Evolutionary conservation across 2,329 filamentous ascomycete genomes (phyloP).

Genomic region (Aschersonia sp.): DNA sequence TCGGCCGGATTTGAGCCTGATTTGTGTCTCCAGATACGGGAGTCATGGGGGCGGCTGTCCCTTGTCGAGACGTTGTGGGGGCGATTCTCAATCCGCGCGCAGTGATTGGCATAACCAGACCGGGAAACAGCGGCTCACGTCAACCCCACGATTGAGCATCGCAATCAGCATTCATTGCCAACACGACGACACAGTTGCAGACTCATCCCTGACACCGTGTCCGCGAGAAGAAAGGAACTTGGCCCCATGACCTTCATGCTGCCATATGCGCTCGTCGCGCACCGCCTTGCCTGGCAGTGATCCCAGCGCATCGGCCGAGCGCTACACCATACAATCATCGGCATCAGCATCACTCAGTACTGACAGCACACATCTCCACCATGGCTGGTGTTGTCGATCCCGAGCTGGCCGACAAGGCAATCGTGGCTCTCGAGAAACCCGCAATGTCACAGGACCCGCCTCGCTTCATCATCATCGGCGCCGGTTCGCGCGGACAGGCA

Average conservation of each 20-base stretch:
- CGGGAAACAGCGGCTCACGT: neutral
- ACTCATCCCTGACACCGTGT: too few species aligned
- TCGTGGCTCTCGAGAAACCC: constrained; percentile 22
- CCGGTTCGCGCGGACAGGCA: constrained; percentile 61
- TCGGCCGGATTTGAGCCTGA: too few species aligned
- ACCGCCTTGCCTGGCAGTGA: too few species aligned
- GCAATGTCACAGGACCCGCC: constrained; percentile 35
- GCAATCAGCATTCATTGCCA: neutral
- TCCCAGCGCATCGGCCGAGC: too few species aligned
- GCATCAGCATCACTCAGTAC: neutral
- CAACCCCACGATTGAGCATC: neutral
- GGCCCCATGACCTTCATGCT: too few species aligned
- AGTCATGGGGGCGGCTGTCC: too few species aligned
- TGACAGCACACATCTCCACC: neutral
- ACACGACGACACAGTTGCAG: neutral
- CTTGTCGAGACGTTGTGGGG: constrained; percentile 14
- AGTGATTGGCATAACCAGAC: constrained; percentile 3
- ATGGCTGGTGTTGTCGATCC: constrained; percentile 10
- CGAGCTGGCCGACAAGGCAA: constrained; percentile 10
- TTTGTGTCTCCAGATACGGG: too few species aligned
- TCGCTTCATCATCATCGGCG: constrained; percentile 67
- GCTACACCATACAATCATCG: too few species aligned
- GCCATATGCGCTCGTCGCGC: too few species aligned
- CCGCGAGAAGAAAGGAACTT: too few species aligned
- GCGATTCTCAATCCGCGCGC: constrained; percentile 5